Evolutionary conservation across 129 eudicot genomes (phyloP).

Genomic region (Flaveria bidentis): DNA sequence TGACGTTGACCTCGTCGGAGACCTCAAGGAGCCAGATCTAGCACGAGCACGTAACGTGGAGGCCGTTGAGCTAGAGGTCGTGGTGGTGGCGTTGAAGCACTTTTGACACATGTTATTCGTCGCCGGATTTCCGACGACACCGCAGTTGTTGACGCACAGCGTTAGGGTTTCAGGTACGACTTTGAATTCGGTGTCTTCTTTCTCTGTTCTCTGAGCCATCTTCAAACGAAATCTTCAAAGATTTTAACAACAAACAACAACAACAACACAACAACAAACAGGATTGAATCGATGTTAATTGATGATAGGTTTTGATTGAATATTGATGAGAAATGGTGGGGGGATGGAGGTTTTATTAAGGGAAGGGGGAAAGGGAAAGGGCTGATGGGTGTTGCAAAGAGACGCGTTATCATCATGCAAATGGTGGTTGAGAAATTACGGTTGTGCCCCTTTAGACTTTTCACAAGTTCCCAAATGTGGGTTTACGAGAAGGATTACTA

Average conservation of each 20-base stretch:
- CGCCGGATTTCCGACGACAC: slow-evolving; percentile 52
- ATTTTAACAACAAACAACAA: not conserved
- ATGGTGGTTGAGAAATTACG: slow-evolving; percentile 19
- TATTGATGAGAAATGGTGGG: slow-evolving; percentile 17
- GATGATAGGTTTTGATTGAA: not conserved
- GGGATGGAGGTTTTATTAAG: slow-evolving; percentile 39
- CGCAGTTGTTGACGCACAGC: slow-evolving; percentile 59
- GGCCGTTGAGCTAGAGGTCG: slow-evolving; percentile 37
- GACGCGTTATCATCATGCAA: slow-evolving; percentile 44
- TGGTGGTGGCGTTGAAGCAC: slow-evolving; percentile 48
- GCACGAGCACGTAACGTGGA: slow-evolving; percentile 34
- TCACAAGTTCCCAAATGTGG: slow-evolving; percentile 11
- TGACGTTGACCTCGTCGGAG: slow-evolving; percentile 42
- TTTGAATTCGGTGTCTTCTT: slow-evolving; percentile 75
- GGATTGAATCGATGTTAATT: not conserved
- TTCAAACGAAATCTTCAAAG: not conserved
- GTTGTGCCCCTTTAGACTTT: slow-evolving; percentile 7
- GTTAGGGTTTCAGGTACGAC: slow-evolving; percentile 57
- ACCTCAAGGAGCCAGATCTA: slow-evolving; percentile 53
- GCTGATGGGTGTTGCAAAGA: slow-evolving; percentile 36
- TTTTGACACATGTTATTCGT: slow-evolving; percentile 60
- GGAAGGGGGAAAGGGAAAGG: slow-evolving; percentile 20
- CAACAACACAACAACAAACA: not conserved
- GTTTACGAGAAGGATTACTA: slow-evolving; percentile 24
- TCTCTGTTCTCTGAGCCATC: slow-evolving; percentile 73